A percentile compares a stretch with the other conserved stretches of the same genome.
These are phyloP conservation scores for Zygosaccharomyces rouxii DNA, from an alignment of 805 yeast species.

Conservation along the genomic window DNA sequence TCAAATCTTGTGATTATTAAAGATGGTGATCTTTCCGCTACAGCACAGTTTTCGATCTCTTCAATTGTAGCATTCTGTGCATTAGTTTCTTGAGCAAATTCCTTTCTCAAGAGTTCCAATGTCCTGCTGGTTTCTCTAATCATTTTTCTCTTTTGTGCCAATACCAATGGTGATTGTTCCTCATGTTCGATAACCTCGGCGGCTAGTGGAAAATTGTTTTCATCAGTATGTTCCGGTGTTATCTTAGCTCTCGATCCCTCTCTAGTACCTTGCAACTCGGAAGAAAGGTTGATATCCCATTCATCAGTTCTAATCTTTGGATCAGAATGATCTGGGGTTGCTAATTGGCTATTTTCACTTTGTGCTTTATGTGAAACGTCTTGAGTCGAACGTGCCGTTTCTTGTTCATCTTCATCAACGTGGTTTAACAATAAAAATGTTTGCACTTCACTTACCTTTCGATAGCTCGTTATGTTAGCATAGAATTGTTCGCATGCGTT, in stretches of 20 bases:
- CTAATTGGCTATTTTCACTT: conserved; percentile 10
- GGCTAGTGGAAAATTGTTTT: neutral
- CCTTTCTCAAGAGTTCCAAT: conserved; percentile 15
- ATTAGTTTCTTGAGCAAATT: conserved; percentile 12
- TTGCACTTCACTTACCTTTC: conserved; percentile 35
- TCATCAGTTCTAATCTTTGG: conserved; percentile 13
- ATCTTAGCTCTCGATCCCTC: neutral
- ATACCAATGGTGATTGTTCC: conserved; percentile 26
- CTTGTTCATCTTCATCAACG: conserved; percentile 9
- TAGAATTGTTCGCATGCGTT: conserved; percentile 6
- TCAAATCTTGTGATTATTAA: conserved; percentile 17
- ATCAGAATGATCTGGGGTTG: conserved; percentile 20
- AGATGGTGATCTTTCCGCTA: conserved; percentile 15
- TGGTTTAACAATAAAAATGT: conserved; percentile 26
- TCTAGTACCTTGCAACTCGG: conserved; percentile 6
- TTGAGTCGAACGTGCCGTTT: neutral
- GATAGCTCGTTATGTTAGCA: conserved; percentile 9
- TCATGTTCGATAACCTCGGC: conserved; percentile 3
- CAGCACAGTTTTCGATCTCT: neutral
- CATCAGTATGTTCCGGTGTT: conserved; percentile 6
- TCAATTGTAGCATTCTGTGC: conserved; percentile 2
- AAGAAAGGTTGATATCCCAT: conserved; percentile 16
- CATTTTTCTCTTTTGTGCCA: conserved; percentile 23
- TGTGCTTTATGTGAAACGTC: conserved; percentile 6
- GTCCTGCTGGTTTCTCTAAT: conserved; percentile 19